Base-by-base conservation (phyloP, 1,284 basidiomycete genomes). In the Rhodotorula sp. region DNA sequence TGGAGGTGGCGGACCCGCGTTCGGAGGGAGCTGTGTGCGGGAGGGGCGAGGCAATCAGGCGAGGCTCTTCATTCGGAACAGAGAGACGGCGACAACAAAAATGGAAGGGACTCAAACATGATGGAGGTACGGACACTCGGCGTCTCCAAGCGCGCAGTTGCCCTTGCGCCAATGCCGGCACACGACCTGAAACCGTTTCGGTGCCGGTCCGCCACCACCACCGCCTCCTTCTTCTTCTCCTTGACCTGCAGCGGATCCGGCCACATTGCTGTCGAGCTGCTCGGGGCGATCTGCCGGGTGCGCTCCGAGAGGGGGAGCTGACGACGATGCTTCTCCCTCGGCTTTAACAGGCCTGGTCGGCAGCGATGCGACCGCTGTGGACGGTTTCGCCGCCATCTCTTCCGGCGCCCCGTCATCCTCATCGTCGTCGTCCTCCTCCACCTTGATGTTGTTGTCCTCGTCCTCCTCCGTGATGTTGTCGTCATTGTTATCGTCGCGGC, bases 111-210 rank as follows among this genome's bases (percentile, higher is more conserved):
- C 70, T 23, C 18, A 76, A 39, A 43, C 75, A 5, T 71, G 60
- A 39, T 75, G 75, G 16, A 76, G 61, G 56, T 68, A 76, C 7
- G 67, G 67, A 29, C 73, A 76, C 1, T 46, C 23, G 15, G 47
- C 59, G 31, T 71, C 67, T 12, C 71, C 71, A 3, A 67, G 65
- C 4, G 49, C 62, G 31, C 73, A 77, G 34, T 67, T 59, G 1
- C 71, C 73, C 21, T 49, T 62, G 20, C 65, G 57, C 73, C 69
- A 76, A 26, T 71, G 69, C 20, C 67, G 64, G 52, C 71, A 71
- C 0, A 71, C 73, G 43, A 75, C 74, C 67, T 69, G 70, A 52
- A 67, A 71, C 15, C 56, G 62, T 43, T 69, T 74, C 48, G 48
- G n/a, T 57, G 29, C 23, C 57, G 62, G 64, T 48, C 4, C 52